These are phyloP conservation scores for Westerdykella aurantiaca DNA, from an alignment of 2,329 filamentous ascomycete species.

Conservation along the genomic window DNA sequence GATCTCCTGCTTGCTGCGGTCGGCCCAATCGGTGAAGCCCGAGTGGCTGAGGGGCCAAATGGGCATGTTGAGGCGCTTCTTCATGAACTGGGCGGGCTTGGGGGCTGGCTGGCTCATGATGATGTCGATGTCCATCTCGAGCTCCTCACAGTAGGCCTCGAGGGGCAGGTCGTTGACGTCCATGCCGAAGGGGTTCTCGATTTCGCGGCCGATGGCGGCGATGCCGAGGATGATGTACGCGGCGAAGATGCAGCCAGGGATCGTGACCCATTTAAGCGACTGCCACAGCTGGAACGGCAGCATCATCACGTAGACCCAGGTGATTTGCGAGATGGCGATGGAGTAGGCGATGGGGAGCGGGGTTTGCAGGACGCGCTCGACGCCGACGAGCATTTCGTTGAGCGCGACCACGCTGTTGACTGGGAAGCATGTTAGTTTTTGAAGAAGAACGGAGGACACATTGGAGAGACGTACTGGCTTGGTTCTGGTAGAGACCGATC, in stretches of 20 bases:
- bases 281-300: conserved; percentile 72
- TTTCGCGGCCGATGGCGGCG: conserved; percentile 68
- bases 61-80: conserved; percentile 45
- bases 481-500: conserved; percentile 54
- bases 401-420: conserved; percentile 57
- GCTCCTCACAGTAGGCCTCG: conserved; percentile 68
- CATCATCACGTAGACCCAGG: conserved; percentile 73
- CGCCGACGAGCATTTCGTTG: conserved; percentile 65
- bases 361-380: conserved; percentile 73
- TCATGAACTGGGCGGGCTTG: conserved; percentile 47
- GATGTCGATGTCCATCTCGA: conserved; percentile 67
- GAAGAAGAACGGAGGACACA: background rate
- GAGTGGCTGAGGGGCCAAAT: conserved; percentile 48
- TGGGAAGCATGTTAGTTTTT: conserved; percentile 12
- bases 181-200: conserved; percentile 78
- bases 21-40: conserved; percentile 32
- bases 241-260: conserved; percentile 64
- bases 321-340: conserved; percentile 79
- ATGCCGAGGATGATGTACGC: conserved; percentile 81
- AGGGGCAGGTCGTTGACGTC: conserved; percentile 68
- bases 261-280: conserved; percentile 63
- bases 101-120: conserved; percentile 56
- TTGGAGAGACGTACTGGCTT: conserved; percentile 30
- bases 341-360: conserved; percentile 78
- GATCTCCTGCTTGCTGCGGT: conserved; percentile 34